phyloP scores from a whole-genome alignment of 1,284 basidiomycete genomes.

The Jaminaea rosea region DNA sequence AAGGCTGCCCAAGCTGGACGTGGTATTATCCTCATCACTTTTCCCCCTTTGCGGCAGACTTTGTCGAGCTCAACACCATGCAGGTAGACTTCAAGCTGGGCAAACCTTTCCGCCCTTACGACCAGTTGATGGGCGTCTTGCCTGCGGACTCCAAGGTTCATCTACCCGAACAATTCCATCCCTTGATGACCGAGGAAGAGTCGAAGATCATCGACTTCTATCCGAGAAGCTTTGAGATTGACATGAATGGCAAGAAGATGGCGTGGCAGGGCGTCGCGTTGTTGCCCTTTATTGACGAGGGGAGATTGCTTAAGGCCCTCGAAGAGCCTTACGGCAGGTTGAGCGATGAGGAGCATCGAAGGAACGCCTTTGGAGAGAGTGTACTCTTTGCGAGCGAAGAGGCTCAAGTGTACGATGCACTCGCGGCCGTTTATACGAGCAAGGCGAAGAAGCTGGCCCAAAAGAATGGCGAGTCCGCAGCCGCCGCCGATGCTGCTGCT shows the following conservation, averaged over 20 bases:
- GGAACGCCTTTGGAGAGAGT: slow-evolving; percentile 79
- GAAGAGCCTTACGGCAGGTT: slow-evolving; percentile 63
- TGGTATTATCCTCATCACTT: slow-evolving; percentile 99
- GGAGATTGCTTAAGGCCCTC: slow-evolving; percentile 65
- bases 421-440: slow-evolving; percentile 74
- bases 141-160: slow-evolving; percentile 69
- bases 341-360: slow-evolving; percentile 67
- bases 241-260: slow-evolving; percentile 99
- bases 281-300: slow-evolving; percentile 88
- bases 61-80: slow-evolving; percentile 64
- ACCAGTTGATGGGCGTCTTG: slow-evolving; percentile 96
- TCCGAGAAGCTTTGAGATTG: slow-evolving; percentile 81
- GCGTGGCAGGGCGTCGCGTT: slow-evolving; percentile 97
- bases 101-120: slow-evolving; percentile 88
- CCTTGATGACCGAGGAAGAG: slow-evolving; percentile 74
- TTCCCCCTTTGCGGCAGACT: slow-evolving; percentile 94
- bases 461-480: slow-evolving; percentile 9
- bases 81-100: slow-evolving; percentile 70
- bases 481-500: slow-evolving; percentile 24
- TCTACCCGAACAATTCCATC: slow-evolving; percentile 59
- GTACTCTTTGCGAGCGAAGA: slow-evolving; percentile 77
- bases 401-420: slow-evolving; percentile 72
- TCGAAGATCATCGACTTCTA: slow-evolving; percentile 97
- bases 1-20: slow-evolving; percentile 89
- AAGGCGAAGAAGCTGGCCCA: slow-evolving; percentile 52